Evolutionary conservation across 1,284 basidiomycete genomes (phyloP).

Genomic region (Fomitopsis palustris): DNA sequence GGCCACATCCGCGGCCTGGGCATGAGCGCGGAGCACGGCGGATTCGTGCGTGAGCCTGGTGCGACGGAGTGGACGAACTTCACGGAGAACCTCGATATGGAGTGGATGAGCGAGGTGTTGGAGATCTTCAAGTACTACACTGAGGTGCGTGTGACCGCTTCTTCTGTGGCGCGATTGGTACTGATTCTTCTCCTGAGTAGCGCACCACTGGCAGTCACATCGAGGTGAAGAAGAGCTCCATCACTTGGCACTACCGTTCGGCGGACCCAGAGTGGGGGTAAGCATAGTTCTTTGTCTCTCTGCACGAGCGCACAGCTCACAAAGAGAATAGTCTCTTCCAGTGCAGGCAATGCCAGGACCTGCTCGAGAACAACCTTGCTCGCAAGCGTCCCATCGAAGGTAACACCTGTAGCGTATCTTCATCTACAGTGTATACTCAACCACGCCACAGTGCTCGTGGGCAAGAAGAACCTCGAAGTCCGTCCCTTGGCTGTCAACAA

Average conservation of each 20-base stretch:
- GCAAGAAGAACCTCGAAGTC: slow-evolving; percentile 98
- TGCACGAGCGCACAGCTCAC: slow-evolving; percentile 14
- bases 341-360: slow-evolving; percentile 93
- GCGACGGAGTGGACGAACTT: slow-evolving; percentile 79
- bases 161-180: background rate
- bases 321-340: slow-evolving; percentile 72
- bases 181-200: slow-evolving; percentile 26
- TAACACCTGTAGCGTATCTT: slow-evolving; percentile 27
- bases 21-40: slow-evolving; percentile 95
- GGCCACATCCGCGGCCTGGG: slow-evolving; percentile 84
- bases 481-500: slow-evolving; percentile 95
- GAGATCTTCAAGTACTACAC: slow-evolving; percentile 97
- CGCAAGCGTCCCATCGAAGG: slow-evolving; percentile 88
- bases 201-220: slow-evolving; percentile 94
- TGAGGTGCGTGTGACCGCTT: slow-evolving; percentile 50
- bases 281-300: slow-evolving; percentile 28
- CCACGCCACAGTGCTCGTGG: slow-evolving; percentile 67
- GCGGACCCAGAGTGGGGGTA: slow-evolving; percentile 96
- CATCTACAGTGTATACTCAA: slow-evolving; percentile 16
- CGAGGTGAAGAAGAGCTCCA: slow-evolving; percentile 94
- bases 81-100: slow-evolving; percentile 92
- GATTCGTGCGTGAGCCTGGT: slow-evolving; percentile 82
- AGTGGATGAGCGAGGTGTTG: slow-evolving; percentile 94
- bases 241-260: slow-evolving; percentile 97
- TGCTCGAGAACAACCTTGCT: slow-evolving; percentile 90